Percentiles rank a stretch among this genome's conserved stretches.
Evolutionary conservation across 495 filamentous ascomycete genomes (phyloP).

Genomic region (Aspergillus biplanus): DNA sequence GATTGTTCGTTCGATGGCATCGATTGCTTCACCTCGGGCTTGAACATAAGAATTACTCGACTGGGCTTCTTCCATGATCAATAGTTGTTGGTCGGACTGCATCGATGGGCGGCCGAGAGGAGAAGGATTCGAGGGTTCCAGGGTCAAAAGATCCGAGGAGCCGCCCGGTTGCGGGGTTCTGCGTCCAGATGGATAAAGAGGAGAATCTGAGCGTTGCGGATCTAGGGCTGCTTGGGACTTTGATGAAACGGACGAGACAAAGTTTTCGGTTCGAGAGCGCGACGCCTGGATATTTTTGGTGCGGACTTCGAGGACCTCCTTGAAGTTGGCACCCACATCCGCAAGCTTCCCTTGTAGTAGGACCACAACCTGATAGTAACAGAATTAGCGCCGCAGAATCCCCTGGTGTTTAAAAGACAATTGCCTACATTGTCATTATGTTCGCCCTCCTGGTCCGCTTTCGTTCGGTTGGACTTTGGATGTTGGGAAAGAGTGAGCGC

Average conservation of each 20-base stretch:
- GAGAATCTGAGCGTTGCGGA: constrained; percentile 66
- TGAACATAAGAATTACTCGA: constrained; percentile 87
- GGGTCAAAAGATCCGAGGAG: constrained; percentile 74
- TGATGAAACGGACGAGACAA: constrained; percentile 84
- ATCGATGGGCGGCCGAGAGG: constrained; percentile 52
- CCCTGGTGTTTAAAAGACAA: background rate
- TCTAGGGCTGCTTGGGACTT: constrained; percentile 71
- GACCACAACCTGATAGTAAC: constrained; percentile 64
- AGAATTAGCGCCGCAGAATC: constrained; percentile 24
- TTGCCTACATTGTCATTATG: constrained; percentile 86
- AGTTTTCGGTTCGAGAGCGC: constrained; percentile 89
- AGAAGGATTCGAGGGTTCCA: constrained; percentile 72
- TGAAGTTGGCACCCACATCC: constrained; percentile 94
- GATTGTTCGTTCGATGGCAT: constrained; percentile 95
- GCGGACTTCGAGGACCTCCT: constrained; percentile 93
- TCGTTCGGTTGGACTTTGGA: constrained; percentile 57
- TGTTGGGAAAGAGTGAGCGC: constrained; percentile 72
- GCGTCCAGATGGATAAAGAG: constrained; percentile 81
- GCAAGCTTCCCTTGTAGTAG: constrained; percentile 91
- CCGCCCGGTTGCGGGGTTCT: constrained; percentile 62
- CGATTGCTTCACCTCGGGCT: constrained; percentile 92
- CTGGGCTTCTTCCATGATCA: constrained; percentile 93
- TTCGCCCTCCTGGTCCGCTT: constrained; percentile 83
- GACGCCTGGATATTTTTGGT: constrained; percentile 99
- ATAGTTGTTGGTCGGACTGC: constrained; percentile 82